Percentiles rank a stretch among this genome's conserved stretches.
These are phyloP conservation scores for Zarea fungicola DNA, from an alignment of 2,329 filamentous ascomycete genomes.

Conservation along the genomic window DNA sequence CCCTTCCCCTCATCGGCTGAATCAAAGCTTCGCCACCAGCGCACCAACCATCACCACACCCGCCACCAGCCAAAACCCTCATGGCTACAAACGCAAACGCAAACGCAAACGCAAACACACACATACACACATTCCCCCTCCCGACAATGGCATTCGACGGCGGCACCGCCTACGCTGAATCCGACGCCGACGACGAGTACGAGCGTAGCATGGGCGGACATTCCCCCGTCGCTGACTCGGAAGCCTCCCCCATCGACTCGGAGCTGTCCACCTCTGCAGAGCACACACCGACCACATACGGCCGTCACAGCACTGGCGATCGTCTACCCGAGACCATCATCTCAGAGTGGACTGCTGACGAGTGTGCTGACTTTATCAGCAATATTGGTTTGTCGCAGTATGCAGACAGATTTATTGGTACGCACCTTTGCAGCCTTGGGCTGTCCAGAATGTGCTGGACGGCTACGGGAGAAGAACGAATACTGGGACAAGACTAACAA, in stretches of 20 bases:
- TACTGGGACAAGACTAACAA: slow-evolving; percentile 16
- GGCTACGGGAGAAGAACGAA: neutral
- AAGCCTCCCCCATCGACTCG: slow-evolving; percentile 65
- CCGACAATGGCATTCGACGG: slow-evolving; percentile 55
- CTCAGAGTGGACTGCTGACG: slow-evolving; percentile 75
- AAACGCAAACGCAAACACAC: neutral
- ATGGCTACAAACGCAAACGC: too few relatives aligned
- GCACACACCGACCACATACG: slow-evolving; percentile 76
- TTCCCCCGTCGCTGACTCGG: slow-evolving; percentile 64
- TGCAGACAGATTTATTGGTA: slow-evolving; percentile 76
- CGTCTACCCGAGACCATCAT: slow-evolving; percentile 69
- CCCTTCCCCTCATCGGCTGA: neutral
- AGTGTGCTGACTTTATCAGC: slow-evolving; percentile 84
- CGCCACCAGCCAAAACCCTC: neutral
- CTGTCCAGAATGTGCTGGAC: neutral
- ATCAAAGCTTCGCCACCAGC: too few relatives aligned
- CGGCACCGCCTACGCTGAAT: slow-evolving; percentile 70
- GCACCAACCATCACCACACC: neutral
- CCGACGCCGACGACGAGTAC: slow-evolving; percentile 78
- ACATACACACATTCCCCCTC: neutral
- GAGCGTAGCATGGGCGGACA: slow-evolving; percentile 65
- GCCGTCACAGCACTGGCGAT: slow-evolving; percentile 59
- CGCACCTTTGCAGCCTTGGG: slow-evolving; percentile 27
- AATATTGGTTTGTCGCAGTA: slow-evolving; percentile 79
- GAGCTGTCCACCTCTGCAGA: slow-evolving; percentile 64